Base-by-base conservation (phyloP, 805 yeast genomes). In the Yarrowia sp. region DNA sequence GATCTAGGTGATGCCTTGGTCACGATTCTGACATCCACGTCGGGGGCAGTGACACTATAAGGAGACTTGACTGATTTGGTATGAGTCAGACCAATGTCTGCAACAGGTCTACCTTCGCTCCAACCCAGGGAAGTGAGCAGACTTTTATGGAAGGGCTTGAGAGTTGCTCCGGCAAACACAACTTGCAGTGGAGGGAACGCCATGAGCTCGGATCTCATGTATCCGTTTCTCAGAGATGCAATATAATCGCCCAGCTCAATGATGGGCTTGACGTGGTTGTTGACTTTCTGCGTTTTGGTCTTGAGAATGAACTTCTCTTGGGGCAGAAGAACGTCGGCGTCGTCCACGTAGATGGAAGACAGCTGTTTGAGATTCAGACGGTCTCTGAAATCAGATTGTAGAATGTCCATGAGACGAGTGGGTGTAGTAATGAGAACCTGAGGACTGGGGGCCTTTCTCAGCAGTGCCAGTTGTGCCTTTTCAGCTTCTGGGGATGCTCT, bases 391-490 rank as follows among this genome's bases (percentile, higher is more conserved):
- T 47, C 55, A 2, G 66, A 61, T 50, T 64, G 60, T n/a, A 64
- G 20, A n/a, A 64, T 17, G 34, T 64, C 67, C 60, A 64, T 49
- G 8, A 64, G 50, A 30, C 67, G 40, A 2, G 60, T 64, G 5
- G 67, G 67, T 6, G 67, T 64, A 9, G 67, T 50, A 9, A 64
- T 64, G 24, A 64, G 50, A 1, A 64, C 43, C 60, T 64, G 58
- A 12, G 67, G 67, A 33, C 60, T 43, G 19, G 58, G 67, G 10
- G 36, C 36, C 19, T 40, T 39, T 24, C 60, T 49, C n/a, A 64
- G 43, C 40, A 64, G 17, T 3, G 58, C 50, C 8, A 64, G 40
- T 19, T 64, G 67, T 13, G 24, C 60, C 7, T 52, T 64, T 9
- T 64, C 67, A 3, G 40, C 50, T n/a, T 64, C 67, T 3, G 61